phyloP scores from a whole-genome alignment of 345 rosid species.

The Camelina laxa region DNA sequence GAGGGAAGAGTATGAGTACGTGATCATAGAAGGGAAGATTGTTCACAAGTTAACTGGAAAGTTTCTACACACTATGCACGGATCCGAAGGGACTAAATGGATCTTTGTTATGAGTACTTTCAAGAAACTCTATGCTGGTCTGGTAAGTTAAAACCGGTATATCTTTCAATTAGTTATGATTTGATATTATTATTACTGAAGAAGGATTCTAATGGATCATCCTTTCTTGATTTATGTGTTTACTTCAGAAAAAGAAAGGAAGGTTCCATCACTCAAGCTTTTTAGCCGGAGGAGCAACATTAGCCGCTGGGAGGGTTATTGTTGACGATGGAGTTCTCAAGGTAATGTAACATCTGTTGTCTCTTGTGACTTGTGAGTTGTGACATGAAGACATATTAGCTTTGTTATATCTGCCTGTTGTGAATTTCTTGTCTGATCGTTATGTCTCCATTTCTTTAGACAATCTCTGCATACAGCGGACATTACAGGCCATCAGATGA shows the following conservation, averaged over 20 bases:
- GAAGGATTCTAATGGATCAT: background rate
- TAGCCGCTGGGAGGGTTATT: conserved; percentile 86
- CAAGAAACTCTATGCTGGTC: conserved; percentile 73
- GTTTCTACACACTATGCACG: conserved; percentile 59
- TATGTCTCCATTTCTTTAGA: conserved; percentile 52
- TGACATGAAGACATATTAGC: background rate
- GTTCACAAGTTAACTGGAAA: conserved; percentile 62
- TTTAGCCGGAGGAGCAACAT: conserved; percentile 91
- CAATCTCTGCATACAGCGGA: conserved; percentile 89
- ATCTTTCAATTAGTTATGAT: background rate
- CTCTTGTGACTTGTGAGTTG: too few species aligned
- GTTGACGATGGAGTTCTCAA: conserved; percentile 73
- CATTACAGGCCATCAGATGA: conserved; percentile 88
- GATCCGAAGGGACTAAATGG: conserved; percentile 60
- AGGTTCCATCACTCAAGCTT: conserved; percentile 93
- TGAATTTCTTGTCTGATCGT: conserved; percentile 1
- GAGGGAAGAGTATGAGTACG: conserved; percentile 77
- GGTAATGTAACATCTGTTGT: conserved; percentile 45
- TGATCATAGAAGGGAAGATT: conserved; percentile 64
- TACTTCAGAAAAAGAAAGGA: conserved; percentile 88
- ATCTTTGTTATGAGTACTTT: conserved; percentile 90
- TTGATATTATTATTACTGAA: background rate
- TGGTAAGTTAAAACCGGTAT: conserved; percentile 50
- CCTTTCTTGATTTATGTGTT: conserved; percentile 17
- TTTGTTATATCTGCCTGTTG: background rate